Conservation (phyloP, 2,329 filamentous ascomycete genomes). For the Ampelomyces quisqualis region DNA sequence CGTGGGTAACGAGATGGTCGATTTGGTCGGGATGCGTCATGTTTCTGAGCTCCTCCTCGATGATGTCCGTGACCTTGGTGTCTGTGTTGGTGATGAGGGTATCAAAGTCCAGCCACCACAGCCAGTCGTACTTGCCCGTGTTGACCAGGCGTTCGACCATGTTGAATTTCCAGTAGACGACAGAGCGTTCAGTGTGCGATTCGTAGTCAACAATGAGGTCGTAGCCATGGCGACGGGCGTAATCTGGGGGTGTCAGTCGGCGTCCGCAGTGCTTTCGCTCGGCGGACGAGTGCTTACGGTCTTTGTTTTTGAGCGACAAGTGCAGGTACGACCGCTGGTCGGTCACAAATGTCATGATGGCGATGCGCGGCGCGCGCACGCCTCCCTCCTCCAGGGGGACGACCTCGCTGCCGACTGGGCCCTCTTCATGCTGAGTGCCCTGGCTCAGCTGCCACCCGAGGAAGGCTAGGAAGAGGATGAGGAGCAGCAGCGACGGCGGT, state of each 20-base stretch:
- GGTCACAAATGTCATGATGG: slow-evolving; percentile 42
- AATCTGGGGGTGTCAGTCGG: slow-evolving; percentile 35
- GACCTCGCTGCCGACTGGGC: slow-evolving; percentile 2
- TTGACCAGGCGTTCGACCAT: slow-evolving; percentile 43
- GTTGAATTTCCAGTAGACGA: slow-evolving; percentile 44
- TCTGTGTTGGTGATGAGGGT: slow-evolving; percentile 46
- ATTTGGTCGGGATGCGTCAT: slow-evolving; percentile 34
- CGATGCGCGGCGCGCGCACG: slow-evolving; percentile 29
- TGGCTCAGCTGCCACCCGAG: slow-evolving; percentile 36
- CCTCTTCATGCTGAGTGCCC: slow-evolving; percentile 17
- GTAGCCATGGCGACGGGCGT: slow-evolving; percentile 44
- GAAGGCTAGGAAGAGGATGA: slow-evolving; percentile 33
- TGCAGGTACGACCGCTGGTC: slow-evolving; percentile 42
- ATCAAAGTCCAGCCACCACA: slow-evolving; percentile 49
- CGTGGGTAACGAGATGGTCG: slow-evolving; percentile 43
- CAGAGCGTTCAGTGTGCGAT: slow-evolving; percentile 30
- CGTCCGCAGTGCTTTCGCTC: slow-evolving; percentile 1
- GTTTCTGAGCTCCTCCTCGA: slow-evolving; percentile 37
- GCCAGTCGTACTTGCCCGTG: slow-evolving; percentile 42
- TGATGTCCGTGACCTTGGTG: slow-evolving; percentile 40
- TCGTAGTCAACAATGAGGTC: slow-evolving; percentile 46
- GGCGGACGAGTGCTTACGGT: slow-evolving; percentile 26
- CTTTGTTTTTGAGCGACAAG: slow-evolving; percentile 42
- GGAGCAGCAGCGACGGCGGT: slow-evolving; percentile 24
- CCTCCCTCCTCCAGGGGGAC: slow-evolving; percentile 7